These are phyloP conservation scores for Lasiosphaeris hirsuta DNA, from an alignment of 495 filamentous ascomycete genomes.

Conservation along the genomic window DNA sequence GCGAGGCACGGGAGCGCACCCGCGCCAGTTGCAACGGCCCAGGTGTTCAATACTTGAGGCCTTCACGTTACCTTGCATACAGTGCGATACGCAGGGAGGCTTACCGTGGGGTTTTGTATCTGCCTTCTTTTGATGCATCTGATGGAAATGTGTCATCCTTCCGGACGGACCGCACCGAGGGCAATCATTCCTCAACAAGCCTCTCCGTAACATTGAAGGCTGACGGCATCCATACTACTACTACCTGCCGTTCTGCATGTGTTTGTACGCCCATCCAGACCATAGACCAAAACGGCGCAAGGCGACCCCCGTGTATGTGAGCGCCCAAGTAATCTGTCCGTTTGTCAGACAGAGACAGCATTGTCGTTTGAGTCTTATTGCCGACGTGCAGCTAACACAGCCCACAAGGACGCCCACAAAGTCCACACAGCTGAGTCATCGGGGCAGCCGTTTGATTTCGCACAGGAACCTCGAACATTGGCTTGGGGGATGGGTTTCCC, in stretches of 20 bases:
- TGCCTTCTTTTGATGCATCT: neutral
- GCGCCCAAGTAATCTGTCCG: neutral
- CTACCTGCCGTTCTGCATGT: too few relatives aligned
- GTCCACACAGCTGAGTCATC: slow-evolving; percentile 17
- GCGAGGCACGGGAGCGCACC: neutral
- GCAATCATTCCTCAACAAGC: neutral
- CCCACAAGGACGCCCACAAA: neutral
- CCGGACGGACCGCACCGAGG: slow-evolving; percentile 11
- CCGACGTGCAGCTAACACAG: too few relatives aligned
- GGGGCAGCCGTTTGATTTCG: slow-evolving; percentile 1
- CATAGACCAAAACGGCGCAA: neutral
- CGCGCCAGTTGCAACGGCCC: neutral
- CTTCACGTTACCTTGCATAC: slow-evolving; percentile 6
- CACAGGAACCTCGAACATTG: slow-evolving; percentile 2
- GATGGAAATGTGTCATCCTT: slow-evolving; percentile 14
- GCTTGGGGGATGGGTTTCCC: slow-evolving; percentile 2
- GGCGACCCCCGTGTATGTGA: neutral
- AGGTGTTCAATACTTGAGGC: neutral
- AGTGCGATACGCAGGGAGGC: neutral
- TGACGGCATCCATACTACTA: slow-evolving; percentile 2
- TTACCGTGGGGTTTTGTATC: neutral
- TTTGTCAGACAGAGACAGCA: too few relatives aligned
- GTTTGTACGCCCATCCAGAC: too few relatives aligned
- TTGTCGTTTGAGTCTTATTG: too few relatives aligned
- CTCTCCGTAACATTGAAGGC: neutral